Evolutionary conservation across 768 basidiomycete genomes (phyloP).

Genomic region (Daedaleopsis nitida): DNA sequence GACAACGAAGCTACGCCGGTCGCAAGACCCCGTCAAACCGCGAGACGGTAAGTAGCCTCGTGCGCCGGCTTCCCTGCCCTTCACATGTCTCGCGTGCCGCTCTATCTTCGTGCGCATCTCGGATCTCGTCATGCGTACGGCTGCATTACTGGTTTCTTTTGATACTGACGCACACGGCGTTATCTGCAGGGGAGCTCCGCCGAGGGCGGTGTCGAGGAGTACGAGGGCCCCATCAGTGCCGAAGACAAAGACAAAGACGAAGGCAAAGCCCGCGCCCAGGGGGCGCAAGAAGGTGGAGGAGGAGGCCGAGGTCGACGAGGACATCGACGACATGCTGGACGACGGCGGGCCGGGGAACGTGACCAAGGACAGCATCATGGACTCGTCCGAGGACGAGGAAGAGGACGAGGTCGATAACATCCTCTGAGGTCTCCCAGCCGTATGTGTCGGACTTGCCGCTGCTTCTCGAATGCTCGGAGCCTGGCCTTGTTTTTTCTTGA

Average conservation of each 20-base stretch:
- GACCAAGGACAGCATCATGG: constrained; percentile 55
- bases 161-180: background rate
- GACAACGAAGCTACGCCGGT: constrained; percentile 39
- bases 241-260: constrained; percentile 16
- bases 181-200: constrained; percentile 10
- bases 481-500: too few species aligned
- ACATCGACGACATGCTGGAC: constrained; percentile 15
- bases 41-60: constrained; percentile 3
- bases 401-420: constrained; percentile 38
- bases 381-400: constrained; percentile 41
- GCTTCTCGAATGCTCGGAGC: too few species aligned
- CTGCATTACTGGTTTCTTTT: too few species aligned
- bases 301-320: constrained; percentile 16
- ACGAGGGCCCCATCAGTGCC: background rate
- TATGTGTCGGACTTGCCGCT: background rate
- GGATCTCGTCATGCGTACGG: background rate
- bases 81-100: background rate
- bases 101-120: background rate
- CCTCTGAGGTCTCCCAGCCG: constrained; percentile 10
- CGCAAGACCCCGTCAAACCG: constrained; percentile 18
- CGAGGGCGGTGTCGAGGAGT: constrained; percentile 17
- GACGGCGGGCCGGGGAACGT: constrained; percentile 15
- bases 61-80: background rate
- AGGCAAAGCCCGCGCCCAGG: background rate
- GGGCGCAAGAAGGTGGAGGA: constrained; percentile 4